A percentile compares a stretch with the other conserved stretches of the same genome.
Evolutionary conservation across 345 rosid species (phyloP).

Genomic region (Eucalyptus tenuipes): DNA sequence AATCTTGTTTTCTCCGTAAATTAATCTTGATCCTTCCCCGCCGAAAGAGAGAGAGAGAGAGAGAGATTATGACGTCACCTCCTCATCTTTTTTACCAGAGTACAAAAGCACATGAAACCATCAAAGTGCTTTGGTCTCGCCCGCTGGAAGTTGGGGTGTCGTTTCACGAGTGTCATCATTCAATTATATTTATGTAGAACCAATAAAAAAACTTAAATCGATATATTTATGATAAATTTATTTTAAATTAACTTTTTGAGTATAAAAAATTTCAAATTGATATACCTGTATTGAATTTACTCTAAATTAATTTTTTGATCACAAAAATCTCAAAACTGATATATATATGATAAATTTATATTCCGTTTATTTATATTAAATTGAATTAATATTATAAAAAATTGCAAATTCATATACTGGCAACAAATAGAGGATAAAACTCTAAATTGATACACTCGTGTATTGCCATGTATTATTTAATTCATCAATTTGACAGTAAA

Average conservation of each 20-base stretch:
- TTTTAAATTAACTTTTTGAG: too few relatives aligned
- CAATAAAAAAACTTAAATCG: too few relatives aligned
- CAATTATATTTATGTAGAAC: background rate
- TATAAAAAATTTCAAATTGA: too few relatives aligned
- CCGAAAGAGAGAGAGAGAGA: background rate
- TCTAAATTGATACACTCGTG: too few relatives aligned
- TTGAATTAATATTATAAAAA: too few relatives aligned
- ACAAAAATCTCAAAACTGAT: accelerated
- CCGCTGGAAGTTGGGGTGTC: background rate
- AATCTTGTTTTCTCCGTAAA: background rate
- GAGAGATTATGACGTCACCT: background rate
- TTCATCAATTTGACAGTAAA: accelerated
- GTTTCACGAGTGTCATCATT: background rate
- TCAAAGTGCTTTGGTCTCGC: background rate
- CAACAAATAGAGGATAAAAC: too few relatives aligned
- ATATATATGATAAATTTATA: too few relatives aligned
- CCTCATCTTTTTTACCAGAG: background rate
- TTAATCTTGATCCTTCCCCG: background rate
- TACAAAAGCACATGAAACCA: background rate
- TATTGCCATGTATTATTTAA: too few relatives aligned
- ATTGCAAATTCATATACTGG: too few relatives aligned
- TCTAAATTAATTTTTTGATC: accelerated
- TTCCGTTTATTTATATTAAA: accelerated
- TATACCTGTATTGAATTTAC: too few relatives aligned
- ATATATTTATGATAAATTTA: too few relatives aligned